Evolutionary conservation across 805 yeast genomes (phyloP).

Genomic region (Suhomyces faveliae): DNA sequence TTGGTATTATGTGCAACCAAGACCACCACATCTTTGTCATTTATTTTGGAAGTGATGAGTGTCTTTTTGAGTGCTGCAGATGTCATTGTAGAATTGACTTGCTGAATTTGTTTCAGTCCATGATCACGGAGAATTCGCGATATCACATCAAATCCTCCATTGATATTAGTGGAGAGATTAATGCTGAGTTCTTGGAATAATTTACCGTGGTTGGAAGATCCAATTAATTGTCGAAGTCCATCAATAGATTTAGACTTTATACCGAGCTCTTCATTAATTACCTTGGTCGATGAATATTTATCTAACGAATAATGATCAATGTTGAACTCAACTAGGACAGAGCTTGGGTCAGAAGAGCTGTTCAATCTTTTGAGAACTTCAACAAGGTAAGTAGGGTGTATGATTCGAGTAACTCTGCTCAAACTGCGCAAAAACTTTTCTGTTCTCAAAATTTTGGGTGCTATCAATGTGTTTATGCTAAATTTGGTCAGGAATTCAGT

Average conservation of each 20-base stretch:
- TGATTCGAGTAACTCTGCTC: conserved; percentile 51
- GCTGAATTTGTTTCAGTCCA: conserved; percentile 42
- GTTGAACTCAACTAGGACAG: conserved; percentile 19
- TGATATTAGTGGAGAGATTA: conserved; percentile 55
- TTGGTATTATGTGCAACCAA: conserved; percentile 34
- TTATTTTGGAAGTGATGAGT: conserved; percentile 1
- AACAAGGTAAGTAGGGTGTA: conserved; percentile 54
- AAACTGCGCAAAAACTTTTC: conserved; percentile 79
- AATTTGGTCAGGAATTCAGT: conserved; percentile 43
- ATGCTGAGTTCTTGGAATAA: conserved; percentile 52
- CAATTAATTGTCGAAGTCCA: conserved; percentile 17
- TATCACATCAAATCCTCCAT: conserved; percentile 60
- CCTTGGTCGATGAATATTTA: conserved; percentile 27
- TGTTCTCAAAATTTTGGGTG: conserved; percentile 82
- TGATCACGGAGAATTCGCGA: conserved; percentile 59
- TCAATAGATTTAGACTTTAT: conserved; percentile 14
- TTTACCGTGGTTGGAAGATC: conserved; percentile 20
- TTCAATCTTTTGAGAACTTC: conserved; percentile 36
- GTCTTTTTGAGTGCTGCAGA: conserved; percentile 12
- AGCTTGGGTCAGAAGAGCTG: conserved; percentile 7
- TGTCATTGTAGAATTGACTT: conserved; percentile 16
- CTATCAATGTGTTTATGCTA: conserved; percentile 52
- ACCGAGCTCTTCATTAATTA: conserved; percentile 33
- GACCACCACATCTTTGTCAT: conserved; percentile 16
- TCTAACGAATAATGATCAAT: conserved; percentile 36